Base-by-base conservation (phyloP, 2,329 filamentous ascomycete species). In the Cladosporium sp. region DNA sequence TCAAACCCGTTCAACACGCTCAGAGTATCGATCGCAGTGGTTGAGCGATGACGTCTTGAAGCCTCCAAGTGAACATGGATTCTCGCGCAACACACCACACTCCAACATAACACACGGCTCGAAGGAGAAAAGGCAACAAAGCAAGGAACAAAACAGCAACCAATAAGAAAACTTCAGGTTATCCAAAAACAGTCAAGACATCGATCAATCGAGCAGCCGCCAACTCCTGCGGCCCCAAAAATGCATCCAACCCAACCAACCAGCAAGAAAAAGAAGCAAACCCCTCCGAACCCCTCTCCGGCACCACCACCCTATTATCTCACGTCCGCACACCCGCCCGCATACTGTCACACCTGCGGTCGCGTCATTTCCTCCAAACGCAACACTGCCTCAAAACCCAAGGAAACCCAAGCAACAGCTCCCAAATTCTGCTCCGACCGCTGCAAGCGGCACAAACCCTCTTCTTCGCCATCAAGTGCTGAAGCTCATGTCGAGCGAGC, bases 301-400 rank as follows among this genome's bases (percentile, higher is more conserved):
- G 70, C 68, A 1, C 80, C 79, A 9, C 74, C 77, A 9, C 80
- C 80, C 0, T 74, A 76, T 45, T 84, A 83, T 59, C 69, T 83
- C 22, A 70, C 70, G 1, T 61, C 68, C 1, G 63, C 71, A 2
- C 19, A 10, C 14, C 43, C 49, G 10, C 43, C 49, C 10, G 72
- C 73, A 41, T 83, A 83, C 62, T 82, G 79, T 58, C 74, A 76
- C 55, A 75, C 76, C 10, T 84, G 80, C 58, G 80, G 81, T 1
- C 71, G 80, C 38, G 72, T 80, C 2, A 81, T 82, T 37, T 73
- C 9, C 5, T 13, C 44, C 49, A 52, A 54, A 45, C 58, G 58
- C 28, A 60, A 61, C 49, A 58, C 58, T 32, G 32, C 56, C 18
- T 53, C 31, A 35, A 70, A 70, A 43, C 61, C 60, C 2, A 59